Conservation (phyloP, 176 grass and related monocot species). For the Aechmea fasciata region DNA sequence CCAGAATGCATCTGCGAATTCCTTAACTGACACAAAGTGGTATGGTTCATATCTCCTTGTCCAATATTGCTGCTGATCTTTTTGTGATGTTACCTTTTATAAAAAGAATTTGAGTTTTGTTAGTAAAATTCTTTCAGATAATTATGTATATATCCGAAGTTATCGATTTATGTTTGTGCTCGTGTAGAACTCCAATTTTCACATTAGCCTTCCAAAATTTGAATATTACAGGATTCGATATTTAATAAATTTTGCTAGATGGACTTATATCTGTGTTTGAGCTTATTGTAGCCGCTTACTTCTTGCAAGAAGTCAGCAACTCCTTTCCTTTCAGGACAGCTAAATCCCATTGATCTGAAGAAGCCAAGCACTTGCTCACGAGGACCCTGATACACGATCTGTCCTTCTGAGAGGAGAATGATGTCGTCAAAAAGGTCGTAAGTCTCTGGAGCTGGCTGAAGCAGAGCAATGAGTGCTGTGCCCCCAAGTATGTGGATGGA, state of each 20-base stretch:
- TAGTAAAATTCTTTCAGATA: too few species aligned
- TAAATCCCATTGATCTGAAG: conserved; percentile 80
- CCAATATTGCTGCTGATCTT: conserved; percentile 94
- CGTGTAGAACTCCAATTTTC: too few species aligned
- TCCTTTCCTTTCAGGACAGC: conserved; percentile 76
- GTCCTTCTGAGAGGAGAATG: conserved; percentile 77
- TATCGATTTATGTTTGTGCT: too few species aligned
- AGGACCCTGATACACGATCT: conserved; percentile 81
- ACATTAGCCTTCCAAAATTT: too few species aligned
- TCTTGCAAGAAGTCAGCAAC: conserved; percentile 92
- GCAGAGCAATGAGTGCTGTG: conserved; percentile 79
- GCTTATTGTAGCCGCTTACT: conserved; percentile 20
- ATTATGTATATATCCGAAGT: too few species aligned
- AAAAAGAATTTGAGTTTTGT: neutral
- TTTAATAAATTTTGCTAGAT: neutral
- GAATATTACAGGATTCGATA: neutral
- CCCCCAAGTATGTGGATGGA: conserved; percentile 70
- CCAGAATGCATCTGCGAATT: conserved; percentile 67
- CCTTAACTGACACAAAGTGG: conserved; percentile 56
- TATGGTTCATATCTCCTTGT: conserved; percentile 42
- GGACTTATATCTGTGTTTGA: too few species aligned
- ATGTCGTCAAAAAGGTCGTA: conserved; percentile 93
- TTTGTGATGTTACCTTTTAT: conserved; percentile 71
- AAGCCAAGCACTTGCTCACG: conserved; percentile 73
- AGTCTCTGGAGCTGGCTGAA: conserved; percentile 92